These are phyloP conservation scores for Microsporum canis DNA, from an alignment of 2,329 filamentous ascomycete genomes.

Conservation along the genomic window DNA sequence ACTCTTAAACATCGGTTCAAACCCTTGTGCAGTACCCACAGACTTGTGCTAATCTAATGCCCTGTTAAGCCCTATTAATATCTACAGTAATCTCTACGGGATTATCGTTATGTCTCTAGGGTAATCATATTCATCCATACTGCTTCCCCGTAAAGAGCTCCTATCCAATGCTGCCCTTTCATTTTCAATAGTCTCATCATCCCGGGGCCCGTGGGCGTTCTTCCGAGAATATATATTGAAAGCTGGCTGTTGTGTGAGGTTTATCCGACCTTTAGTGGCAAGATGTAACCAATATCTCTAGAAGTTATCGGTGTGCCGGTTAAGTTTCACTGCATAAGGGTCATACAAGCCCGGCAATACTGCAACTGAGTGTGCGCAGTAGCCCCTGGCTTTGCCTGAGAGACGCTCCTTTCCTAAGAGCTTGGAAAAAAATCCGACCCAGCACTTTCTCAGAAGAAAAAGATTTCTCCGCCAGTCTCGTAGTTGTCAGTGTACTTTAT, in stretches of 20 bases:
- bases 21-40: no score
- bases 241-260: neutral
- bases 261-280: neutral
- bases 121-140: no score
- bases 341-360: slow-evolving; percentile 24
- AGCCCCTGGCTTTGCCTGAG: slow-evolving; percentile 18
- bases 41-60: no score
- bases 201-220: neutral
- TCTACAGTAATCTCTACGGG: no score
- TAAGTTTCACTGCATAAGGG: neutral
- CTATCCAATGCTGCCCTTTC: neutral
- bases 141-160: no score
- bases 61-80: no score
- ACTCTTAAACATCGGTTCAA: no score
- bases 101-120: no score
- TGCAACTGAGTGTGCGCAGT: slow-evolving; percentile 40
- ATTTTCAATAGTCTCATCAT: neutral
- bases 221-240: neutral
- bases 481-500: neutral
- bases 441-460: neutral
- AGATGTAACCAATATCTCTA: neutral
- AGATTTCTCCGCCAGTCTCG: neutral
- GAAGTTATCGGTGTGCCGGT: neutral
- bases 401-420: neutral
- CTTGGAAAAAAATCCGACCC: neutral